These are phyloP conservation scores for Aspergillus brasiliensis DNA, from an alignment of 2,329 filamentous ascomycete genomes.

Conservation along the genomic window DNA sequence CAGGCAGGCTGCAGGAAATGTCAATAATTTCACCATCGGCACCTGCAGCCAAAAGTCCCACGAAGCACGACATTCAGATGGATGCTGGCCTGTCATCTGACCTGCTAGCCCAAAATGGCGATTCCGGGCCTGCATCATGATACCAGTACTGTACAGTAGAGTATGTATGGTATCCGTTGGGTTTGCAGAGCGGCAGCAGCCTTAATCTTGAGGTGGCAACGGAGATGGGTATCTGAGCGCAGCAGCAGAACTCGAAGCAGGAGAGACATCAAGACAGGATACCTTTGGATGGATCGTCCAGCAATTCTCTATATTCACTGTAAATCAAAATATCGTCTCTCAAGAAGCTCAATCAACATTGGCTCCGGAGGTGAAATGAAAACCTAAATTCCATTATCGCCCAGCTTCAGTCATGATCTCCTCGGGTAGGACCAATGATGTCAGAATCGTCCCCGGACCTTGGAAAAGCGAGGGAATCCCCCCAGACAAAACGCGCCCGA, in stretches of 20 bases:
- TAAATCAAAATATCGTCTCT: too few species aligned
- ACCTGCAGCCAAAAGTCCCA: background rate
- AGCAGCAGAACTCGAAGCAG: background rate
- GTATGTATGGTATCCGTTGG: background rate
- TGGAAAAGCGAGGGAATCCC: constrained; percentile 13
- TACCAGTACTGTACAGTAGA: background rate
- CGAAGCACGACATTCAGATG: background rate
- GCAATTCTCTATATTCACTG: too few species aligned
- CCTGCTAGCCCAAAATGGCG: constrained; percentile 1
- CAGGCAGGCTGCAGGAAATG: background rate
- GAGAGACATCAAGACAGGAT: too few species aligned
- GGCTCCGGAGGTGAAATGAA: background rate
- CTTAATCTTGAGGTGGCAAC: background rate
- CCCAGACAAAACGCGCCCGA: constrained; percentile 17
- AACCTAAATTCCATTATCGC: background rate
- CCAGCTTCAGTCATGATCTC: background rate
- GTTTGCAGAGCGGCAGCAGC: background rate
- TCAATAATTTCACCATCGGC: background rate
- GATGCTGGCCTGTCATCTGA: background rate
- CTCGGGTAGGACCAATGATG: constrained; percentile 1
- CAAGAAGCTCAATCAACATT: too few species aligned
- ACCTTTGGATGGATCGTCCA: too few species aligned
- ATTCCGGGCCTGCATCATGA: background rate
- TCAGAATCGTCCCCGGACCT: constrained; percentile 11
- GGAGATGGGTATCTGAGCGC: background rate